Conservation (phyloP, 306 rosid species). For the Cyclanthera cordifolia region DNA sequence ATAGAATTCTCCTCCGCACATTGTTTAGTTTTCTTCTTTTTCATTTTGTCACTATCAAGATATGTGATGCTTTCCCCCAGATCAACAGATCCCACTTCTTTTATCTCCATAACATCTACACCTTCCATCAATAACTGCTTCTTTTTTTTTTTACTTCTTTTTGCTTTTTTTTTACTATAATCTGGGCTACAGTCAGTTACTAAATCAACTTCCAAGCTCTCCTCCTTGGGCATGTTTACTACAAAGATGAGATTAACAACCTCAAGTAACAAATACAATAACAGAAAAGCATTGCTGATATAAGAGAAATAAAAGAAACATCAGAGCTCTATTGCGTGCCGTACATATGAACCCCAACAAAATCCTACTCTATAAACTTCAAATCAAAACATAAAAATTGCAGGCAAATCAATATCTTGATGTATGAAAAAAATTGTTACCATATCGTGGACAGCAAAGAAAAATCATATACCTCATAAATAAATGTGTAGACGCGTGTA, state of each 20-base stretch:
- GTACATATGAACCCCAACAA: conserved; percentile 3
- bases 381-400: conserved; percentile 4
- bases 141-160: neutral
- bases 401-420: neutral
- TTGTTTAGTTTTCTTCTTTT: conserved; percentile 10
- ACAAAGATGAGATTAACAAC: neutral
- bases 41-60: neutral
- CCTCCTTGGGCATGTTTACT: conserved; percentile 5
- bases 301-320: neutral
- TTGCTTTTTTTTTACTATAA: neutral
- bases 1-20: neutral
- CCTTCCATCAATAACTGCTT: neutral
- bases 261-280: neutral
- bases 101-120: neutral
- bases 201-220: conserved; percentile 1
- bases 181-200: neutral
- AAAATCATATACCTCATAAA: neutral
- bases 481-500: conserved; percentile 2
- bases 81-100: neutral
- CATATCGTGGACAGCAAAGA: neutral
- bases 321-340: neutral
- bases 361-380: neutral
- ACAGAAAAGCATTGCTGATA: neutral
- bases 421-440: neutral
- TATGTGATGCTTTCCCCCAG: neutral